Conservation (phyloP, 371 early-diverging fungal genomes). For the Lichtheimia ramosa region DNA sequence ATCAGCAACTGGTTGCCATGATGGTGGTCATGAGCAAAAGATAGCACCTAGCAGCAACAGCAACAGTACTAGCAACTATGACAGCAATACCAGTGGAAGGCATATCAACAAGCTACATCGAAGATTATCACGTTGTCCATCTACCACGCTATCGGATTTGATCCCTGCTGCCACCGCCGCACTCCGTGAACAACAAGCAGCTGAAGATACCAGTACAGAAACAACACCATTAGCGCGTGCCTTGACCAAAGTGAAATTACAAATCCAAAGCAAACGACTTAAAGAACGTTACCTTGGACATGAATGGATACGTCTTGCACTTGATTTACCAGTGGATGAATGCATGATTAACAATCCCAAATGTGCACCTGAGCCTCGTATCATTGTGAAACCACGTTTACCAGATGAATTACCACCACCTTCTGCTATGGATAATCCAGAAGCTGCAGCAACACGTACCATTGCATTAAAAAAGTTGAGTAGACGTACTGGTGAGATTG, state of each 20-base stretch:
- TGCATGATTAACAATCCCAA: conserved; percentile 23
- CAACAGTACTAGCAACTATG: neutral
- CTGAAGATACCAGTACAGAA: neutral
- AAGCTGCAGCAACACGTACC: neutral
- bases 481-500: conserved; percentile 46
- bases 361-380: neutral
- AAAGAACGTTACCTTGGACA: conserved; percentile 42
- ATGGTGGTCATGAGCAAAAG: too few relatives aligned
- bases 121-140: conserved; percentile 11
- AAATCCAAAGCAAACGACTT: conserved; percentile 37
- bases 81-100: neutral
- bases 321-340: conserved; percentile 37
- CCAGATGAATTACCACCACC: neutral
- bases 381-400: neutral
- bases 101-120: conserved; percentile 16
- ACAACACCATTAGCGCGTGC: conserved; percentile 37
- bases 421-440: neutral
- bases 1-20: too few relatives aligned
- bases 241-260: conserved; percentile 36
- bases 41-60: neutral
- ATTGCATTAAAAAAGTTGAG: conserved; percentile 6
- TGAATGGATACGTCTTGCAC: conserved; percentile 51
- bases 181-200: conserved; percentile 11
- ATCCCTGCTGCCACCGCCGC: conserved; percentile 46
- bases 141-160: conserved; percentile 35